Percentiles rank a stretch among this genome's conserved stretches.
Conservation (phyloP, 495 filamentous ascomycete species). For the Aspergillus egyptiacus region DNA sequence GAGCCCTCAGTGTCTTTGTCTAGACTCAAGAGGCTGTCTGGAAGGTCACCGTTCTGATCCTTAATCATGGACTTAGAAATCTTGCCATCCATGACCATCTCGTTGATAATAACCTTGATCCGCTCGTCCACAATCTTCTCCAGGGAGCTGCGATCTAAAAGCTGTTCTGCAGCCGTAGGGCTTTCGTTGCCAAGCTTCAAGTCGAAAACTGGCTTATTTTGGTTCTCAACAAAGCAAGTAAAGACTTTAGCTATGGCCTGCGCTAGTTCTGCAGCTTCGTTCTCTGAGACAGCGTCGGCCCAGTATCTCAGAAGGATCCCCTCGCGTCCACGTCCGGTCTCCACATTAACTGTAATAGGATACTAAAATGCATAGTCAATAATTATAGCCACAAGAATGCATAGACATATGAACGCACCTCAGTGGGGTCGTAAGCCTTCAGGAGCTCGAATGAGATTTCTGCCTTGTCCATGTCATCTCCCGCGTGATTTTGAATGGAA, state of each 20-base stretch:
- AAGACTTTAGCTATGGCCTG: conserved; percentile 32
- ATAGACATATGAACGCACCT: conserved; percentile 25
- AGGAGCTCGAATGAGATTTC: conserved; percentile 35
- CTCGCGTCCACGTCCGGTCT: conserved; percentile 37
- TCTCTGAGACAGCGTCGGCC: conserved; percentile 40
- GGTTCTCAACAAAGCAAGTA: conserved; percentile 30
- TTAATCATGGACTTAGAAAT: conserved; percentile 21
- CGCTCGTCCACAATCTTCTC: conserved; percentile 38
- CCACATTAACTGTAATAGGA: conserved; percentile 44
- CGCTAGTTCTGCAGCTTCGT: conserved; percentile 29
- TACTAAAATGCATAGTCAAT: conserved; percentile 26
- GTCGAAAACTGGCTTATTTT: conserved; percentile 19
- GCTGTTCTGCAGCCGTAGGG: background rate
- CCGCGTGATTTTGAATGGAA: conserved; percentile 47
- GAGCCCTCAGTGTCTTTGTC: conserved; percentile 12
- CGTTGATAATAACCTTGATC: conserved; percentile 34
- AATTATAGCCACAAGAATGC: background rate
- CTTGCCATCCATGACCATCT: conserved; percentile 35
- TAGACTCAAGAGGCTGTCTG: background rate
- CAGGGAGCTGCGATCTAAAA: conserved; percentile 26
- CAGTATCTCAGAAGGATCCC: conserved; percentile 46
- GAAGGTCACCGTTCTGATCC: conserved; percentile 3
- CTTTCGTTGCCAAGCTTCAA: conserved; percentile 16
- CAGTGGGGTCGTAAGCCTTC: conserved; percentile 43
- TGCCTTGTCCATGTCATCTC: conserved; percentile 28